These are phyloP conservation scores for Eimeria maxima DNA, from an alignment of 169 alveolate species.

Conservation along the genomic window DNA sequence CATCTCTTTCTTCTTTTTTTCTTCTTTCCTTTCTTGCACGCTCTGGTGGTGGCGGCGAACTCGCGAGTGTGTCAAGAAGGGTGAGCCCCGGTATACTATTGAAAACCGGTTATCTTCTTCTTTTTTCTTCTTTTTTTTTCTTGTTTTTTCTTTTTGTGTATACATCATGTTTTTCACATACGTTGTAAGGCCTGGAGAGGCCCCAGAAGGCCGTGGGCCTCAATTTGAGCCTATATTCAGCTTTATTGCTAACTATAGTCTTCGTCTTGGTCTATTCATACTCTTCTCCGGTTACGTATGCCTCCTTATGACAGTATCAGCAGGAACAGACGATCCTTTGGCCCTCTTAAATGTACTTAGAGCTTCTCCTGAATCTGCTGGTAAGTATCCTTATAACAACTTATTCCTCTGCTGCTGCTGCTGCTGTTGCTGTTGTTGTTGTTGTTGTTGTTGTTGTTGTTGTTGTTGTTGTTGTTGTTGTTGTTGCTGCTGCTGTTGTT, in stretches of 20 bases:
- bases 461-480: no score
- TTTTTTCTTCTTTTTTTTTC: no score
- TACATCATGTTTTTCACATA: conserved; percentile 95
- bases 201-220: conserved; percentile 97
- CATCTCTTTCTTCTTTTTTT: not conserved
- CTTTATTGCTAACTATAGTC: conserved; percentile 92
- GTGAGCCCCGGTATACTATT: not conserved
- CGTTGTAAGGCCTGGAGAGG: conserved; percentile 97
- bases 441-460: no score
- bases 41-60: not conserved
- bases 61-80: not conserved
- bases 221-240: conserved; percentile 95
- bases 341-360: conserved; percentile 91
- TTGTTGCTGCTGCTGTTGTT: no score
- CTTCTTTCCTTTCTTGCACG: not conserved
- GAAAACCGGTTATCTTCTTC: no score
- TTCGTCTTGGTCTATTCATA: conserved; percentile 91
- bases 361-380: conserved; percentile 92
- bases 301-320: conserved; percentile 87
- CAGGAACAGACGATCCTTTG: conserved; percentile 91
- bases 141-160: not conserved
- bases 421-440: no score
- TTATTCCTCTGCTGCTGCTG: no score
- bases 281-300: conserved; percentile 88
- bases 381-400: conserved; percentile 47